A percentile compares a stretch with the other conserved stretches of the same genome.
Conservation (phyloP, 176 grass and related monocot genomes). For the Urochloa ruziziensis region DNA sequence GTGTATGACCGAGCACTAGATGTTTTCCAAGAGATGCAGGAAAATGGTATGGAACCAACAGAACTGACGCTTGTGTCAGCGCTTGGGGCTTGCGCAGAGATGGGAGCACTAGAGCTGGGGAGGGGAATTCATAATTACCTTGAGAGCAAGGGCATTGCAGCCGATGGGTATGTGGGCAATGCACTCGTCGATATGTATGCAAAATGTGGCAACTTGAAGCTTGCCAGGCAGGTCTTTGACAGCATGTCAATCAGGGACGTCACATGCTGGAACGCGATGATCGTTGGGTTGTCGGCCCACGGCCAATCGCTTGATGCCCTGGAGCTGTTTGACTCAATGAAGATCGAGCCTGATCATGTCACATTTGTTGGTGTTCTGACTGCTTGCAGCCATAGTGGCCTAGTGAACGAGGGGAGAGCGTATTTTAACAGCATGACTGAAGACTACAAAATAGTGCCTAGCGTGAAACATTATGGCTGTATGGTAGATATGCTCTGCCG, state of each 20-base stretch:
- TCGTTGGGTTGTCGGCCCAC: constrained; percentile 62
- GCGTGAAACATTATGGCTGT: constrained; percentile 76
- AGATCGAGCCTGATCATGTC: constrained; percentile 49
- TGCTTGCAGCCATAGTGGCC: constrained; percentile 71
- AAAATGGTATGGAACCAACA: constrained; percentile 42
- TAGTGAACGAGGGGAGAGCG: constrained; percentile 48
- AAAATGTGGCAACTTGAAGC: constrained; percentile 57
- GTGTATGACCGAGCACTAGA: constrained; percentile 35
- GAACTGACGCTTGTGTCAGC: constrained; percentile 55
- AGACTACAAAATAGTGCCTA: constrained; percentile 52
- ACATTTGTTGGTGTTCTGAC: constrained; percentile 62
- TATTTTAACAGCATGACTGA: constrained; percentile 55
- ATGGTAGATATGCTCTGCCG: constrained; percentile 75
- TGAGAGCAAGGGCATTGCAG: constrained; percentile 35
- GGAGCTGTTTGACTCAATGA: constrained; percentile 53
- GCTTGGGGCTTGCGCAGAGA: constrained; percentile 57
- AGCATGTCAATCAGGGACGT: constrained; percentile 53
- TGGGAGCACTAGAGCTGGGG: constrained; percentile 43
- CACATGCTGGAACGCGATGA: constrained; percentile 69
- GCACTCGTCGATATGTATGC: constrained; percentile 77
- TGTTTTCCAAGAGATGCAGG: constrained; percentile 56
- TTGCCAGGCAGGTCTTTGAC: constrained; percentile 50
- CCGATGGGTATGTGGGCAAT: constrained; percentile 68
- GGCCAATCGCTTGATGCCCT: constrained; percentile 50
- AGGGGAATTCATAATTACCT: constrained; percentile 51